A percentile compares a stretch with the other conserved stretches of the same genome.
Evolutionary conservation across 208 protist genomes (phyloP).

Genomic region (Angomonas ambiguus): DNA sequence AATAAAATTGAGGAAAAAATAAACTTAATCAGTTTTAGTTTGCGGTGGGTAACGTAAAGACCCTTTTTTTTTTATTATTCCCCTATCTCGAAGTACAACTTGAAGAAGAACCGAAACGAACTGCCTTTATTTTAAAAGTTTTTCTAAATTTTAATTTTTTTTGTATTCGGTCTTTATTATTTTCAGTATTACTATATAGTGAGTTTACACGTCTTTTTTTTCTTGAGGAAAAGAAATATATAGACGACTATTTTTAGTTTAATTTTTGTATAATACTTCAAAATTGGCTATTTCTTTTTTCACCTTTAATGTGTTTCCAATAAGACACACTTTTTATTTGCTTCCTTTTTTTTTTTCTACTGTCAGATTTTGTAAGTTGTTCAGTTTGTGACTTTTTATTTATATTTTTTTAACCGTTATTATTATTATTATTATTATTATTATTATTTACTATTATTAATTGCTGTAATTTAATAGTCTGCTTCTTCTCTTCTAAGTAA

Average conservation of each 20-base stretch:
- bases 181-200: not conserved
- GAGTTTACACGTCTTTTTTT: not conserved
- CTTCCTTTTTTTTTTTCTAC: not conserved
- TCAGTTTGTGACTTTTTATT: constrained; percentile 2
- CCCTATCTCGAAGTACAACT: no score
- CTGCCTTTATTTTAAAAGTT: no score
- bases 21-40: no score
- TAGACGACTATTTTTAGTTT: not conserved
- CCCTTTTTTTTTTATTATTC: no score
- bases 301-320: no score
- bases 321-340: not conserved
- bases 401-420: constrained; percentile 2
- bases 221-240: not conserved
- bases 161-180: no score
- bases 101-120: no score
- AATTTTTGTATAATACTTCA: no score
- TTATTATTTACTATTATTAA: constrained; percentile 7
- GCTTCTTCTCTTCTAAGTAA: constrained; percentile 6
- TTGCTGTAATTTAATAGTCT: no score
- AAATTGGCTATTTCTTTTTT: no score
- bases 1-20: not conserved
- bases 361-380: not conserved
- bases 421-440: not conserved
- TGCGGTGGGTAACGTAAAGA: no score
- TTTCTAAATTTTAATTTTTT: no score